Base-by-base conservation (phyloP, 805 yeast species). In the Myxozyma sirexii region DNA sequence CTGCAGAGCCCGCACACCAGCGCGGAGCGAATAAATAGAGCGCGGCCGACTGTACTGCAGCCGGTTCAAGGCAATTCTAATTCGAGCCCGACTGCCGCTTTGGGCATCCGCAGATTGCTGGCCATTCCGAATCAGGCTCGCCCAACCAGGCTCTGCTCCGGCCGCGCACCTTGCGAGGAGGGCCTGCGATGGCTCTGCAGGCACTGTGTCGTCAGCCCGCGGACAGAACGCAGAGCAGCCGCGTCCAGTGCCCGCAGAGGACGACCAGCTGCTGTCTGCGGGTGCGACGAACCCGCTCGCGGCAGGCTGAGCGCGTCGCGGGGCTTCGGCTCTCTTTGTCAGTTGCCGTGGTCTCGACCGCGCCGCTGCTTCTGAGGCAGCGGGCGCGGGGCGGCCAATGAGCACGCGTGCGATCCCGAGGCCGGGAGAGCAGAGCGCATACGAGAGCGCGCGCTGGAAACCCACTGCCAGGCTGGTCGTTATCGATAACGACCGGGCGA, bases 341-440 rank as follows among this genome's bases (percentile, higher is more conserved):
- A 45, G 49, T 27, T n/a, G 27, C 21, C 42, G 42, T 12, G 49
- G 37, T 29, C 49, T 27, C 49, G 37, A 29, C 49, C 37, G 49
- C 49, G 49, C 49, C 49, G 49, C 49, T 45, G 49, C 26, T 37
- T 45, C 24, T 45, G 49, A 45, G 49, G 49, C 49, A 45, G 19
- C 26, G 19, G 47, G 27, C 47, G 47, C 49, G 49, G 49, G 49
- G 49, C 23, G 49, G 31, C 51, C 51, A 47, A 47, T 47, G 41
- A 47, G 51, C 51, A 29, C 10, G 19, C 27, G 51, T 17, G 51
- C 15, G 37, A 33, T 33, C n/a, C 37, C 12, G 37, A 33, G 12
- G 6, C 37, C 5, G 12, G 37, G 2, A 33, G n/a, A 12, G n/a
- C 15, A 3, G 35, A 33, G 5, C 15, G 37, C 15, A 2, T n/a